Percentiles rank a stretch among this genome's conserved stretches.
Conservation (phyloP, 1,139 yeast genomes). For the Diutina siamensis region DNA sequence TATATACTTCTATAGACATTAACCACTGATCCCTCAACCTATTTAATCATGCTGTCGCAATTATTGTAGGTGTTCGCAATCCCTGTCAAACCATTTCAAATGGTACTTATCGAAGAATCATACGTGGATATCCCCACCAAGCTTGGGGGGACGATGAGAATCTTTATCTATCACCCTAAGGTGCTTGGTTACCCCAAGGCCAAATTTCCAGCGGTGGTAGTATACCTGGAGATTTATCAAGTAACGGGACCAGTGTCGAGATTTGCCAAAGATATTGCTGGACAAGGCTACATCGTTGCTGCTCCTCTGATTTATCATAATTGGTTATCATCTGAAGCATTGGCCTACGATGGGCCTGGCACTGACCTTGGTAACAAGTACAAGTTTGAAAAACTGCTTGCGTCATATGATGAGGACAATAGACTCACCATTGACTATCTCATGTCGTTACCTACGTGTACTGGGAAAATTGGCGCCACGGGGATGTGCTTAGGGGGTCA, state of each 20-base stretch:
- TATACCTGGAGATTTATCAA: constrained; percentile 73
- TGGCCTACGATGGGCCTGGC: constrained; percentile 62
- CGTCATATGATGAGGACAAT: constrained; percentile 70
- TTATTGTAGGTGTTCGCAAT: no score
- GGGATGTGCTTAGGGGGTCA: constrained; percentile 90
- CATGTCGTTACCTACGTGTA: constrained; percentile 46
- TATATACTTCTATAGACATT: no score
- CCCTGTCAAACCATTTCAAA: constrained; percentile 12
- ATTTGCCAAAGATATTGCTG: constrained; percentile 68
- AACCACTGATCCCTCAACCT: no score
- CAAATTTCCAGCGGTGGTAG: constrained; percentile 70
- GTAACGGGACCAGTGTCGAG: constrained; percentile 72
- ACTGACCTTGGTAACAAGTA: constrained; percentile 65
- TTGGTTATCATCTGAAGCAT: constrained; percentile 50
- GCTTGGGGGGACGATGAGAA: constrained; percentile 55
- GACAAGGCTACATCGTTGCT: constrained; percentile 68
- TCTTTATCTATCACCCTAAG: constrained; percentile 56
- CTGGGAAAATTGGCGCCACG: constrained; percentile 68
- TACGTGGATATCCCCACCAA: constrained; percentile 56
- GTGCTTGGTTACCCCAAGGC: constrained; percentile 64
- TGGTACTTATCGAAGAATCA: constrained; percentile 55
- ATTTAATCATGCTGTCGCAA: background rate
- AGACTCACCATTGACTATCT: constrained; percentile 54
- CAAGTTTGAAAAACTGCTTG: constrained; percentile 56
- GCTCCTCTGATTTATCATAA: constrained; percentile 76